These are phyloP conservation scores for Fusarium kyushuense DNA, from an alignment of 2,329 filamentous ascomycete species.

Conservation along the genomic window DNA sequence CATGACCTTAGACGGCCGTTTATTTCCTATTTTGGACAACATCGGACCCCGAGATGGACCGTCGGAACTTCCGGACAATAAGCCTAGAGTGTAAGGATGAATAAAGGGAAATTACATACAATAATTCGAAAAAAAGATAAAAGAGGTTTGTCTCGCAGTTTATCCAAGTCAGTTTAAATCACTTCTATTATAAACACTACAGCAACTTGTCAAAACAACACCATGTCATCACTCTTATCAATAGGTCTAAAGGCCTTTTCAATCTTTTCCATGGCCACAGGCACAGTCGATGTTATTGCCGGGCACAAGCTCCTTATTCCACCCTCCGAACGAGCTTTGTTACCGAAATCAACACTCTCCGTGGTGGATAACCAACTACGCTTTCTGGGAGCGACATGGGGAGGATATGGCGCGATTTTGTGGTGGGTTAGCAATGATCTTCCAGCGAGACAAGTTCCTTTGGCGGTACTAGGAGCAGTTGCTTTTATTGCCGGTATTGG, in stretches of 20 bases:
- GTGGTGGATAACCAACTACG: conserved; percentile 14
- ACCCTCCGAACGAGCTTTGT: neutral
- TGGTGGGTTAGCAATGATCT: conserved; percentile 7
- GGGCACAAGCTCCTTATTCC: conserved; percentile 14
- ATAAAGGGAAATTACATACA: neutral
- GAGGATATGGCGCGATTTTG: conserved; percentile 2
- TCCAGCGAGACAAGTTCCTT: neutral
- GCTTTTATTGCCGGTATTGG: conserved; percentile 9
- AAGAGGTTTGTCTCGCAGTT: rapidly evolving
- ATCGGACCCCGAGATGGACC: neutral
- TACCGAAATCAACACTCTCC: neutral
- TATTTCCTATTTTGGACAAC: neutral
- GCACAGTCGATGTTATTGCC: neutral
- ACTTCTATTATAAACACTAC: rapidly evolving
- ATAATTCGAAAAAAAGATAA: neutral
- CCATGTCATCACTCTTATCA: neutral
- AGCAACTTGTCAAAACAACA: neutral
- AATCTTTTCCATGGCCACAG: conserved; percentile 4
- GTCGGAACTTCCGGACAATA: conserved; percentile 9
- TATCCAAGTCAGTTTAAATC: neutral
- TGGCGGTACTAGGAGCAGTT: neutral
- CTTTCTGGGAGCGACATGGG: conserved; percentile 10
- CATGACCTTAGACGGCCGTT: neutral
- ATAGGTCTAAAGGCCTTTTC: conserved; percentile 7
- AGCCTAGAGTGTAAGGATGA: neutral